Percentiles rank a stretch among this genome's conserved stretches.
These are phyloP conservation scores for Sporobolomyces pararoseus DNA, from an alignment of 768 basidiomycete species.

Conservation along the genomic window DNA sequence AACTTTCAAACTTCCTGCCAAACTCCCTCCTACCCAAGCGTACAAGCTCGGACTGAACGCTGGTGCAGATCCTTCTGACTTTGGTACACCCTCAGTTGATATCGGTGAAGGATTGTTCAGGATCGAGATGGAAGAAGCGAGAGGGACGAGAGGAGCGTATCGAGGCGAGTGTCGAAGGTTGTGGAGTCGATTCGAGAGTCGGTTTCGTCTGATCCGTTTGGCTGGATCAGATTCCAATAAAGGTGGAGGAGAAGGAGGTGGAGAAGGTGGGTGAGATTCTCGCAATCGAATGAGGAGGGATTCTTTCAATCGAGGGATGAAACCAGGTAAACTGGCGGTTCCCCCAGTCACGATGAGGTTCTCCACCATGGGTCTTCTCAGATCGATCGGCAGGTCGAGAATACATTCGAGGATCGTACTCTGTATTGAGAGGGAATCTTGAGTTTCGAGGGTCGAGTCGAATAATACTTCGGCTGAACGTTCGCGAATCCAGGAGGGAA, in stretches of 20 bases:
- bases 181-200: conserved; percentile 24
- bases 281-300: conserved; percentile 65
- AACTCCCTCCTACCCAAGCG: conserved; percentile 88
- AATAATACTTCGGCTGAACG: conserved; percentile 86
- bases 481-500: conserved; percentile 95
- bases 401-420: conserved; percentile 66
- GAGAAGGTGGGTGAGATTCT: conserved; percentile 43
- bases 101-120: conserved; percentile 70
- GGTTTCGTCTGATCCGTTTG: conserved; percentile 13
- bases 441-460: conserved; percentile 60
- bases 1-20: conserved; percentile 84
- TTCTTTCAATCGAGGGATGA: conserved; percentile 78
- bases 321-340: conserved; percentile 84
- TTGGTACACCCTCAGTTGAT: background rate
- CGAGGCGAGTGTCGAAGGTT: conserved; percentile 55
- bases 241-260: conserved; percentile 25
- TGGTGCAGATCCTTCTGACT: conserved; percentile 74
- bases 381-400: conserved; percentile 76
- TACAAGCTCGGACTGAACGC: conserved; percentile 75
- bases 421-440: conserved; percentile 78
- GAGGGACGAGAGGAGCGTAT: conserved; percentile 67
- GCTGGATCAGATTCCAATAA: background rate
- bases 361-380: conserved; percentile 75
- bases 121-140: conserved; percentile 70
- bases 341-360: conserved; percentile 85